A percentile compares a stretch with the other conserved stretches of the same genome.
phyloP scores from a whole-genome alignment of 1,284 basidiomycete species.

The Cutaneotrichosporon sp. region DNA sequence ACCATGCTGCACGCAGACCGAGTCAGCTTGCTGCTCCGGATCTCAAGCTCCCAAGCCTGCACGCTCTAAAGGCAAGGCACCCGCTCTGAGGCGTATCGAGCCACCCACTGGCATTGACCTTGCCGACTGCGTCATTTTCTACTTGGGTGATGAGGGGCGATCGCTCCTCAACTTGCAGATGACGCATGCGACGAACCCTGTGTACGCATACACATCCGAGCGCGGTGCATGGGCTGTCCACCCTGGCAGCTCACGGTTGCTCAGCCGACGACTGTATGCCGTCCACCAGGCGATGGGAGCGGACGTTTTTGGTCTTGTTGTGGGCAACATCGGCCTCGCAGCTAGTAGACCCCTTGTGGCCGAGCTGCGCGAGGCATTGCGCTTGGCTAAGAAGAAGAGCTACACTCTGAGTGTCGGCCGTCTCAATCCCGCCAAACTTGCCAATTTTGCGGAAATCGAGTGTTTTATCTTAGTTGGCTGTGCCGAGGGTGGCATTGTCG shows the following conservation, averaged over 20 bases:
- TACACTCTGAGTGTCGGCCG: conserved; percentile 96
- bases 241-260: conserved; percentile 64
- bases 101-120: conserved; percentile 39
- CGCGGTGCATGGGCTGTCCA: conserved; percentile 56
- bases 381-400: conserved; percentile 68
- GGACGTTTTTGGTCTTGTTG: conserved; percentile 89
- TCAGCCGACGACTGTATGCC: conserved; percentile 85
- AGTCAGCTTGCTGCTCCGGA: conserved; percentile 43
- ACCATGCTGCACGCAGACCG: too few species aligned
- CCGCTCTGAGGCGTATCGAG: conserved; percentile 35
- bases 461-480: conserved; percentile 94
- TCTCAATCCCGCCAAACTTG: conserved; percentile 89
- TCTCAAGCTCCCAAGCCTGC: conserved; percentile 70
- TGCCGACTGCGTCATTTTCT: conserved; percentile 57
- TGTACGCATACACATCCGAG: conserved; percentile 60
- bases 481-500: conserved; percentile 84
- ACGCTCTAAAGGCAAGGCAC: conserved; percentile 55
- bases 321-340: conserved; percentile 86
- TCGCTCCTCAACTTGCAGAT: conserved; percentile 80
- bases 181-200: conserved; percentile 58
- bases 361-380: conserved; percentile 65
- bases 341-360: conserved; percentile 72
- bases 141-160: conserved; percentile 78
- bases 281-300: conserved; percentile 87
- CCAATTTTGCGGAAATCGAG: conserved; percentile 94